Percentiles rank a stretch among this genome's conserved stretches.
phyloP scores from a whole-genome alignment of 495 filamentous ascomycete species.

The Poronia punctata region DNA sequence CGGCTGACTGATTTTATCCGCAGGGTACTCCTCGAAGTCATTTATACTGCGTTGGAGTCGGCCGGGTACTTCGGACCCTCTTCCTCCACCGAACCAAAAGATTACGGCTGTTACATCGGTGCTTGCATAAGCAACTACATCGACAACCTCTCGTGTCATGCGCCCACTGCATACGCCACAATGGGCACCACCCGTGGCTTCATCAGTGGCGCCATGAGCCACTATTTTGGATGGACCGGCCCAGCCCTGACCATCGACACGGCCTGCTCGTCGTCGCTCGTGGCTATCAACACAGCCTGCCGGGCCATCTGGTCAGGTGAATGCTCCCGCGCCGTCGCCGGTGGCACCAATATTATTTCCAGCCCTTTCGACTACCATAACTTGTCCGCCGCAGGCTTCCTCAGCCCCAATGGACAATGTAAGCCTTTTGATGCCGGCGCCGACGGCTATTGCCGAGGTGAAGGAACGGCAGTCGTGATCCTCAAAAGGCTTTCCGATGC shows the following conservation, averaged over 20 bases:
- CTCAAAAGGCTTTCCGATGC: slow-evolving; percentile 46
- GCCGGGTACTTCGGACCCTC: slow-evolving; percentile 13
- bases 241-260: slow-evolving; percentile 46
- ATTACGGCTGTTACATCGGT: slow-evolving; percentile 29
- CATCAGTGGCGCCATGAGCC: slow-evolving; percentile 20
- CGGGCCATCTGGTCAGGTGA: slow-evolving; percentile 35
- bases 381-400: slow-evolving; percentile 32
- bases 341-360: slow-evolving; percentile 25
- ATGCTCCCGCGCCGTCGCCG: slow-evolving; percentile 32
- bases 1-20: slow-evolving; percentile 49
- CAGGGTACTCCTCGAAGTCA: slow-evolving; percentile 40
- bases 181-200: slow-evolving; percentile 20
- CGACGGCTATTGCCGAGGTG: slow-evolving; percentile 53
- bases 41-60: slow-evolving; percentile 41
- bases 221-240: slow-evolving; percentile 46
- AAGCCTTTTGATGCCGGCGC: slow-evolving; percentile 36
- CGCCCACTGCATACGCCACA: slow-evolving; percentile 18
- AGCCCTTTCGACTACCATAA: slow-evolving; percentile 24
- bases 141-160: slow-evolving; percentile 23
- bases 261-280: slow-evolving; percentile 43
- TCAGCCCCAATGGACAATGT: slow-evolving; percentile 29
- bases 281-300: slow-evolving; percentile 38
- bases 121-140: slow-evolving; percentile 22
- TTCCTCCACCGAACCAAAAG: slow-evolving; percentile 23
- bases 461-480: slow-evolving; percentile 41